Conservation (phyloP, 257 asterid species). For the Datura wrightii region DNA sequence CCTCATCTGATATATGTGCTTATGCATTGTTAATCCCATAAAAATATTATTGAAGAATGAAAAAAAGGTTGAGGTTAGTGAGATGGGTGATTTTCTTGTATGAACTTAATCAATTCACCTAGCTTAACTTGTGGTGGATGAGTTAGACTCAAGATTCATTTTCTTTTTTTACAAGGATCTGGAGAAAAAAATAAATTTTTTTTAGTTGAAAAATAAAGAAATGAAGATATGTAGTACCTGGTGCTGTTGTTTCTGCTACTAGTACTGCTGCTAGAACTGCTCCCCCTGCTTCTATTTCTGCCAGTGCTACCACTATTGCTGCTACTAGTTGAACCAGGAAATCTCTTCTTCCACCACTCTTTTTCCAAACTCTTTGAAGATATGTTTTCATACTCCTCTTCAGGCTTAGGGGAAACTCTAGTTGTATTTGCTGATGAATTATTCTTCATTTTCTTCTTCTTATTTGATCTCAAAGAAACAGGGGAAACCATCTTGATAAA, state of each 20-base stretch:
- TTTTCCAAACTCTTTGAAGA: slow-evolving; percentile 48
- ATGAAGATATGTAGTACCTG: slow-evolving; percentile 5
- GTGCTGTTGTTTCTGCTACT: slow-evolving; percentile 32
- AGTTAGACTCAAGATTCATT: too few species aligned
- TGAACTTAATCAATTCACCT: too few species aligned
- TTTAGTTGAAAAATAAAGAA: neutral
- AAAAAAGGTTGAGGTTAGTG: too few species aligned
- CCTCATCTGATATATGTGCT: too few species aligned
- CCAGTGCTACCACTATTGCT: slow-evolving; percentile 41
- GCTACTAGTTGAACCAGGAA: slow-evolving; percentile 63
- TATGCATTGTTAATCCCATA: too few species aligned
- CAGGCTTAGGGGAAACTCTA: slow-evolving; percentile 60
- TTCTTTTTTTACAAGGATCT: too few species aligned
- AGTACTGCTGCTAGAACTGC: slow-evolving; percentile 38
- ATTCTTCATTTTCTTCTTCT: slow-evolving; percentile 46
- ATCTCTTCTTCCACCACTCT: slow-evolving; percentile 87
- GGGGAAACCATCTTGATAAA: slow-evolving; percentile 73
- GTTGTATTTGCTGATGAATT: slow-evolving; percentile 28
- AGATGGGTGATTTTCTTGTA: too few species aligned
- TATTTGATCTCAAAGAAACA: slow-evolving; percentile 48
- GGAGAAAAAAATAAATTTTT: neutral
- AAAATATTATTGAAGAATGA: too few species aligned
- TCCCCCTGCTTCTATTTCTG: slow-evolving; percentile 40
- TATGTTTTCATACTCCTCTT: neutral
- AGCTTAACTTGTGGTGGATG: too few species aligned